A percentile compares a stretch with the other conserved stretches of the same genome.
Conservation (phyloP, 768 basidiomycete species). For the Gloeophyllum trabeum region DNA sequence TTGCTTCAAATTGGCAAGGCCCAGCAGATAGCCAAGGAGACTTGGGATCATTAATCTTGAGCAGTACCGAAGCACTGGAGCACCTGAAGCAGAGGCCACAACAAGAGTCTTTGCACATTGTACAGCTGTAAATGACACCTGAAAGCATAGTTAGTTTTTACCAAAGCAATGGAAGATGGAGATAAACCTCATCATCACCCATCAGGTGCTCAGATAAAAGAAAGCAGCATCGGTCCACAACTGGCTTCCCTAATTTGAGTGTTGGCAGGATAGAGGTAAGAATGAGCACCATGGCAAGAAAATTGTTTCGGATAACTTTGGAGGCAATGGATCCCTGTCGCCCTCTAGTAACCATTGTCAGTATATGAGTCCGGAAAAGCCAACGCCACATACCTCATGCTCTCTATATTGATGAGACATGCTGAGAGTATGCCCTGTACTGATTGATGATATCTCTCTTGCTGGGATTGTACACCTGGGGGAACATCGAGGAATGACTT, state of each 20-base stretch:
- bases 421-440: conserved; percentile 79
- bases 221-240: conserved; percentile 79
- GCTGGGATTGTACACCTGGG: conserved; percentile 26
- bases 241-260: conserved; percentile 57
- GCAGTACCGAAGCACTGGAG: conserved; percentile 59
- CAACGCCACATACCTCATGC: conserved; percentile 61
- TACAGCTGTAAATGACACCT: conserved; percentile 78
- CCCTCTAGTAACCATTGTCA: conserved; percentile 35
- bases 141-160: conserved; percentile 1
- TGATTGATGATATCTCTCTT: conserved; percentile 44
- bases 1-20: conserved; percentile 50
- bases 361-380: neutral
- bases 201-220: conserved; percentile 72
- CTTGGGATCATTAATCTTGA: conserved; percentile 65
- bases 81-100: conserved; percentile 55
- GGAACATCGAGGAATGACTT: conserved; percentile 61
- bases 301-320: conserved; percentile 84
- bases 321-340: conserved; percentile 66
- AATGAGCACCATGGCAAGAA: conserved; percentile 77
- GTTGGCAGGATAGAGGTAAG: conserved; percentile 66
- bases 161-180: conserved; percentile 1
- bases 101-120: conserved; percentile 86
- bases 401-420: conserved; percentile 79
- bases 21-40: conserved; percentile 71
- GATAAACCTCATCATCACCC: conserved; percentile 56